phyloP scores from a whole-genome alignment of 2,329 filamentous ascomycete genomes.

The Colletotrichum godetiae region DNA sequence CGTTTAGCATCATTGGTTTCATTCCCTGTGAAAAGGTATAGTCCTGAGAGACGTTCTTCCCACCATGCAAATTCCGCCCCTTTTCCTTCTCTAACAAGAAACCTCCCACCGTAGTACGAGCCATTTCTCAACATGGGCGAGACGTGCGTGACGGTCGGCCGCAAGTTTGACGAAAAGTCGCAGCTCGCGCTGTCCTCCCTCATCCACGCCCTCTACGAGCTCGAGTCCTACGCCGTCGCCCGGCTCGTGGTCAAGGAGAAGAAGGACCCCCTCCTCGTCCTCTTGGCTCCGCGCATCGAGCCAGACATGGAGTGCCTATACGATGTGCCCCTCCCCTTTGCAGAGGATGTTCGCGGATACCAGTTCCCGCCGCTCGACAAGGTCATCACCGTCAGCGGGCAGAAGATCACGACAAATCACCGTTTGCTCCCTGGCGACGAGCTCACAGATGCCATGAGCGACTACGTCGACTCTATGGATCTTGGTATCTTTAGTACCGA shows the following conservation, averaged over 20 bases:
- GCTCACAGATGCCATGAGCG: slow-evolving; percentile 83
- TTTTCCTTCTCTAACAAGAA: slow-evolving; percentile 35
- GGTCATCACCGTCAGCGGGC: slow-evolving; percentile 88
- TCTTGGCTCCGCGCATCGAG: slow-evolving; percentile 85
- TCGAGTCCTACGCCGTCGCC: slow-evolving; percentile 87
- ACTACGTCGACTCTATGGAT: slow-evolving; percentile 95
- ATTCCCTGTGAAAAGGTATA: slow-evolving; percentile 76
- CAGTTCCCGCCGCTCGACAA: slow-evolving; percentile 90
- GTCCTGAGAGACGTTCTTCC: slow-evolving; percentile 27
- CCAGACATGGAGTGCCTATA: slow-evolving; percentile 85
- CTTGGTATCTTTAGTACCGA: slow-evolving; percentile 77
- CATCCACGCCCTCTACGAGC: slow-evolving; percentile 86
- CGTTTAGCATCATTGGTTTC: slow-evolving; percentile 89
- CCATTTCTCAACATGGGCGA: slow-evolving; percentile 88
- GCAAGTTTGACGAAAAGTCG: slow-evolving; percentile 83
- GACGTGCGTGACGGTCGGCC: slow-evolving; percentile 80
- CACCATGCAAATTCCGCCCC: neutral
- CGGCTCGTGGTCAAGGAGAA: slow-evolving; percentile 87
- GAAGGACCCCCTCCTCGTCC: slow-evolving; percentile 79
- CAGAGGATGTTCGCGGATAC: slow-evolving; percentile 91
- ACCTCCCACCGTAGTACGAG: slow-evolving; percentile 74
- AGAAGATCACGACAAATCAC: slow-evolving; percentile 78
- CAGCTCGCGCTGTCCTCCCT: slow-evolving; percentile 88
- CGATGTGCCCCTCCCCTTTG: slow-evolving; percentile 91
- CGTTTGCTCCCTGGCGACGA: slow-evolving; percentile 82